phyloP scores from a whole-genome alignment of 257 asterid genomes.

The Przewalskia tangutica region DNA sequence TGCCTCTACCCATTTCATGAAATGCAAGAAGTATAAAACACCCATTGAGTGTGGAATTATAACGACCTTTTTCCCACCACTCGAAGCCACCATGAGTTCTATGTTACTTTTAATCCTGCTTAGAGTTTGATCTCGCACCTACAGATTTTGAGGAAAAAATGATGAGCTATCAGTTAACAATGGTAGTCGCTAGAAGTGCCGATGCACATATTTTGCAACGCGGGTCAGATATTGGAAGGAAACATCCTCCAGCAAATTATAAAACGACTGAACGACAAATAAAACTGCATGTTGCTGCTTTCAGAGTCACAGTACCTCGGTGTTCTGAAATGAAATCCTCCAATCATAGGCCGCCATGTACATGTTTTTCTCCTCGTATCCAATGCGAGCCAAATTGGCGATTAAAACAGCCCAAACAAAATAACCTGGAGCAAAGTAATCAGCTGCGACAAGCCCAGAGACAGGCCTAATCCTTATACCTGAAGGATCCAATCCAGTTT shows the following conservation, averaged over 20 bases:
- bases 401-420: conserved; percentile 83
- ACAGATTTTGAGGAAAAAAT: neutral
- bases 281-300: neutral
- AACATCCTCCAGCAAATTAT: neutral
- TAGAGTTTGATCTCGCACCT: conserved; percentile 76
- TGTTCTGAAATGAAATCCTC: conserved; percentile 77
- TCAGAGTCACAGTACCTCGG: conserved; percentile 40
- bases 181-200: neutral
- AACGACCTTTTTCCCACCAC: conserved; percentile 64
- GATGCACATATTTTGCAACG: neutral
- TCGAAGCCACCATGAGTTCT: conserved; percentile 67
- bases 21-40: conserved; percentile 67
- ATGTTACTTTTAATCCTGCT: conserved; percentile 74
- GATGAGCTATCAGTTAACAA: neutral
- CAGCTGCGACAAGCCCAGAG: conserved; percentile 84
- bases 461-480: conserved; percentile 71
- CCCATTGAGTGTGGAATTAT: conserved; percentile 88
- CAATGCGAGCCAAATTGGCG: conserved; percentile 78
- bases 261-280: neutral
- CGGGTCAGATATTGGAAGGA: neutral
- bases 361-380: conserved; percentile 84
- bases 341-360: conserved; percentile 88
- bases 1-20: conserved; percentile 90
- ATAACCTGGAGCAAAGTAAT: conserved; percentile 79
- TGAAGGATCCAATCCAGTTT: conserved; percentile 75